phyloP scores from a whole-genome alignment of 2,329 filamentous ascomycete species.

The Colletotrichum eleusines region DNA sequence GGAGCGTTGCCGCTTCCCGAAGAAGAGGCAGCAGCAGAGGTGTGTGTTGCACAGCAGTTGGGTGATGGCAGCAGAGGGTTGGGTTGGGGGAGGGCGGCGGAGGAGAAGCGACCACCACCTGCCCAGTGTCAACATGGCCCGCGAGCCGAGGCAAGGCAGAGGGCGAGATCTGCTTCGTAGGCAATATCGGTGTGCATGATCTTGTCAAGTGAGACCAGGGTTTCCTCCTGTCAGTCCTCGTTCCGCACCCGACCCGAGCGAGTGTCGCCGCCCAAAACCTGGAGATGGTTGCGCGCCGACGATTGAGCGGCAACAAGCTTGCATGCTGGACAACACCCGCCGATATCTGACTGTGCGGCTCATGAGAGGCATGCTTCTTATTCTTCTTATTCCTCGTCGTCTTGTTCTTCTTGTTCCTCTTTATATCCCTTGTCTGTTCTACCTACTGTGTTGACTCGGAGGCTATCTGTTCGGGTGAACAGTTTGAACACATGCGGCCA shows the following conservation, averaged over 20 bases:
- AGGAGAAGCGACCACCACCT: not conserved
- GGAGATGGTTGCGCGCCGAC: not conserved
- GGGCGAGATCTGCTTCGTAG: conserved; percentile 33
- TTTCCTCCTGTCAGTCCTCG: not conserved
- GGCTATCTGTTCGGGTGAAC: not conserved
- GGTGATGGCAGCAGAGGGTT: conserved; percentile 15
- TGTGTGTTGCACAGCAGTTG: conserved; percentile 26
- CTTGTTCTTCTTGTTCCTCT: not conserved
- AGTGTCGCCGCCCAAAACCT: not conserved
- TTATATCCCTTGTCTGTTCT: too few species aligned
- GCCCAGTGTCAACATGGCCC: not conserved
- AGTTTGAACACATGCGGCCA: not conserved
- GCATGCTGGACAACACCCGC: not conserved
- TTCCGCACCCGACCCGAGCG: not conserved
- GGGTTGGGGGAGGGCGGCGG: conserved; percentile 1
- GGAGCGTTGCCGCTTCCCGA: conserved; percentile 15
- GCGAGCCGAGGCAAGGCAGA: not conserved
- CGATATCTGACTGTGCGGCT: not conserved
- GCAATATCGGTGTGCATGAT: conserved; percentile 37
- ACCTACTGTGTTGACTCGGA: not conserved
- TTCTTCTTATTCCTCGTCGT: not conserved
- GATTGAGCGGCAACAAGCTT: not conserved
- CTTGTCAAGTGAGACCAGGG: conserved; percentile 29
- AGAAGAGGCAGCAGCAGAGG: not conserved
- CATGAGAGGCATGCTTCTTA: not conserved